Evolutionary conservation across 139 green algal species (phyloP), one percentile per base, ranked within the genome.

Genomic region (Cymbomonas tetramitiformis): DNA sequence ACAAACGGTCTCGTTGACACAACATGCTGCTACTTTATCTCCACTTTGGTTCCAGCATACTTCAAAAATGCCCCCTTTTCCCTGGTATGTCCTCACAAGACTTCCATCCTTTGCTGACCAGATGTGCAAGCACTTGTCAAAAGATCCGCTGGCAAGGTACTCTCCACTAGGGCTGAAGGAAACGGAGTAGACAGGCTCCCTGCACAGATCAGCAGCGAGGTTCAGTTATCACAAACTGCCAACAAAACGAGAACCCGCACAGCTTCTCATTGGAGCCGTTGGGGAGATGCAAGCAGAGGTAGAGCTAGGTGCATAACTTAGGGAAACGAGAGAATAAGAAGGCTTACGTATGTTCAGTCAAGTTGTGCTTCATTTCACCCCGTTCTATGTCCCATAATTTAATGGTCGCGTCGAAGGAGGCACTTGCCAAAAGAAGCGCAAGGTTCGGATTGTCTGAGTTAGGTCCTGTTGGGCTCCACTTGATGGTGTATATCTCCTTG

Each of bases 401-500:
- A 30, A 83, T 69, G 34, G 82, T 90, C 6, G 65, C 62, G 58
- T 95, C 86, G 60, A 91, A 93, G 15, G 80, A 91, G 12, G 85
- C 83, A 21, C 74, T 81, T 12, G 81, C 85, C 15, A 95, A 69
- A 31, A 85, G 64, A 32, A 78, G 73, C 30, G 62, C 67, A 63
- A 75, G 49, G 51, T 76, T 71, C 23, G 71, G 73, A 57, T 89
- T 88, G 47, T 62, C 30, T 2, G 68, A 75, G 32, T 71, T 65
- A 18, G 70, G 56, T 2, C 74, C 79, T 18, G 58, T 77, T 32
- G 83, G 84, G 46, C 65, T 78, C 84, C 84, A 94, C 56, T 73
- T 83, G 51, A 90, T 80, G 38, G 81, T 88, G 77, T 93, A 93
- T 46, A 95, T 85, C 64, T 93, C 82, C 62, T 82, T 86, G 6